Conservation (phyloP, 768 basidiomycete species). For the Dictyophora rubrovolvata region DNA sequence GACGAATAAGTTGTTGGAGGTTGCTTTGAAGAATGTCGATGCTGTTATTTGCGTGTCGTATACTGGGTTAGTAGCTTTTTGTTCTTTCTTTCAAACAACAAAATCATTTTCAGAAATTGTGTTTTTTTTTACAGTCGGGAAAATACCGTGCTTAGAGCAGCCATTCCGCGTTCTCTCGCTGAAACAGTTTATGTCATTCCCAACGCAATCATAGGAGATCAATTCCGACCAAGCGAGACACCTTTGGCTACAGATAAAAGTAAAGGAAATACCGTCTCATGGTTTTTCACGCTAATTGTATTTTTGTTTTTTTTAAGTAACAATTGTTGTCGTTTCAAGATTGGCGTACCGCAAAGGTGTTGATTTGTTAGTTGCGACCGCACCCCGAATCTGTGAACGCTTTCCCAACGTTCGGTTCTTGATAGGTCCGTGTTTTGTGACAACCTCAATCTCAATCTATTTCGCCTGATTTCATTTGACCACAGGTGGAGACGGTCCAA, state of each 20-base stretch:
- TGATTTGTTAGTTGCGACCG: constrained; percentile 86
- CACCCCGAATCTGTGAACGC: constrained; percentile 75
- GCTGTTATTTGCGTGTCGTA: constrained; percentile 94
- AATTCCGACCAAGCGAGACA: constrained; percentile 59
- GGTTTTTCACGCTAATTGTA: not conserved
- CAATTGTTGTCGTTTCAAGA: constrained; percentile 82
- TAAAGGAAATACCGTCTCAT: constrained; percentile 23
- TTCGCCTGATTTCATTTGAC: not conserved
- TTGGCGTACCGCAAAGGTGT: constrained; percentile 94
- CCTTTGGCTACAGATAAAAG: constrained; percentile 43
- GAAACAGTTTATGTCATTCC: constrained; percentile 84
- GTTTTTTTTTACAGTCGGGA: constrained; percentile 58
- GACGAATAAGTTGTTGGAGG: constrained; percentile 91
- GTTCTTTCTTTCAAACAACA: not conserved
- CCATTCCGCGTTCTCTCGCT: constrained; percentile 25
- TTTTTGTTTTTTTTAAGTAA: constrained; percentile 42
- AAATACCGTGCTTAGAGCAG: constrained; percentile 85
- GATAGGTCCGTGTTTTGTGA: constrained; percentile 45
- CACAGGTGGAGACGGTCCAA: constrained; percentile 88
- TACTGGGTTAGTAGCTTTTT: constrained; percentile 89
- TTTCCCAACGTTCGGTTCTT: constrained; percentile 87
- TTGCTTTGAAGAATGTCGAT: constrained; percentile 81
- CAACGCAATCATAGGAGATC: constrained; percentile 78
- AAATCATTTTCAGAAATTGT: not conserved
- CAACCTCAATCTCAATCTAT: not conserved